Percentiles rank a stretch among this genome's conserved stretches.
Conservation (phyloP, 768 basidiomycete genomes). For the Trametes cubensis region DNA sequence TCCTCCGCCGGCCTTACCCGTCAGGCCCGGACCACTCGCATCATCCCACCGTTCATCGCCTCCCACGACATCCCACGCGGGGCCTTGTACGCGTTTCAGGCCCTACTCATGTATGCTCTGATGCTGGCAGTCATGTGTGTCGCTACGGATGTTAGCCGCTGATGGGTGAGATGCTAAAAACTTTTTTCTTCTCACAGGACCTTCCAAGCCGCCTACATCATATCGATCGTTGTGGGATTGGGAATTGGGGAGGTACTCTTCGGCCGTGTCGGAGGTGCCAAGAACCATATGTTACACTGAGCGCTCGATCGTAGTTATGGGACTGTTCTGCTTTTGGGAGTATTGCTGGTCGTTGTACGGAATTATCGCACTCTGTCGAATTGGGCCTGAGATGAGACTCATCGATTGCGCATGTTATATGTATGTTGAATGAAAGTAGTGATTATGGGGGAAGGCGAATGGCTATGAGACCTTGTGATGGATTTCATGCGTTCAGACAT, state of each 20-base stretch:
- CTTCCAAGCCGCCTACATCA: constrained; percentile 77
- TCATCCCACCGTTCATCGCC: constrained; percentile 63
- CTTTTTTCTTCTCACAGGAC: constrained; percentile 56
- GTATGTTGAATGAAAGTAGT: too few species aligned
- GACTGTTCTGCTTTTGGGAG: background rate
- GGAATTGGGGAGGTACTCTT: constrained; percentile 77
- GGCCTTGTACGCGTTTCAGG: constrained; percentile 61
- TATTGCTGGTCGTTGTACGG: background rate
- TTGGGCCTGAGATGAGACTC: too few species aligned
- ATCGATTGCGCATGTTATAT: too few species aligned
- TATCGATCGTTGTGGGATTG: constrained; percentile 70
- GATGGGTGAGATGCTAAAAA: constrained; percentile 19
- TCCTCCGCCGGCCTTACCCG: background rate
- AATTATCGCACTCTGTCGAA: too few species aligned
- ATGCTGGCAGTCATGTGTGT: constrained; percentile 85
- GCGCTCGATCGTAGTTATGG: background rate
- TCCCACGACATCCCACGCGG: constrained; percentile 75
- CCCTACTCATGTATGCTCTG: constrained; percentile 63
- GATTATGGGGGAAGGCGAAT: too few species aligned
- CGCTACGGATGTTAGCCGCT: background rate
- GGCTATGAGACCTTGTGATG: too few species aligned
- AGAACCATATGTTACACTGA: constrained; percentile 20
- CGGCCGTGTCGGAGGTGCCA: constrained; percentile 47
- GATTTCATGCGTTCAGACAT: too few species aligned
- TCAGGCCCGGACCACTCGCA: constrained; percentile 35